phyloP scores from a whole-genome alignment of 2,329 filamentous ascomycete genomes.

The Talaromyces piceae region DNA sequence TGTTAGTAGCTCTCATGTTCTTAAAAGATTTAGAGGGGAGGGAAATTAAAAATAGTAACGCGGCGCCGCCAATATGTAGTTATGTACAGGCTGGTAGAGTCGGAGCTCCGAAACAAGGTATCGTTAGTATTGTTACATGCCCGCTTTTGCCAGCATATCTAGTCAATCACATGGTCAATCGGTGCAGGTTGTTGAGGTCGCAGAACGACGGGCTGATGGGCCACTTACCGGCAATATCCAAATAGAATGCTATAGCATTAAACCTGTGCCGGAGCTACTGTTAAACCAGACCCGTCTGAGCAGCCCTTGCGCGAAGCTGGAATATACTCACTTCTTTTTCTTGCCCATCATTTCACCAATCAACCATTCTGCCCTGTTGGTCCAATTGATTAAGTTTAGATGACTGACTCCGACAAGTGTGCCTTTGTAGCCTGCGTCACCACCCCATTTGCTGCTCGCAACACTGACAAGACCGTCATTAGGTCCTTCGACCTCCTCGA shows the following conservation, averaged over 20 bases:
- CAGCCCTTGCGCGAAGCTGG: neutral
- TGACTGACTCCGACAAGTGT: slow-evolving; percentile 58
- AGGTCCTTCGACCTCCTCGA: slow-evolving; percentile 47
- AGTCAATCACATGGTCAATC: slow-evolving; percentile 2
- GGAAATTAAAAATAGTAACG: no score
- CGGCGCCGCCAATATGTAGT: no score
- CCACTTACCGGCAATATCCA: slow-evolving; percentile 55
- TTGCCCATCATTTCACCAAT: slow-evolving; percentile 50
- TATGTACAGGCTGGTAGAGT: neutral
- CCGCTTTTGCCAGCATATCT: slow-evolving; percentile 65
- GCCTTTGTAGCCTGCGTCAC: slow-evolving; percentile 48
- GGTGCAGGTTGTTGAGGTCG: no score
- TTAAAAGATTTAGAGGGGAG: no score
- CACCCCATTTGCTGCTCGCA: slow-evolving; percentile 52
- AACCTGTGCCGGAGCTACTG: slow-evolving; percentile 38
- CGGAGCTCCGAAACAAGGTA: neutral
- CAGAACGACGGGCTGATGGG: neutral
- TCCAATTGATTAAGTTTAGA: slow-evolving; percentile 61
- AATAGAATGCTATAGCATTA: slow-evolving; percentile 57
- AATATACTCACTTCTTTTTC: slow-evolving; percentile 44
- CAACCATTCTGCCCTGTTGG: slow-evolving; percentile 53
- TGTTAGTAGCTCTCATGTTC: no score
- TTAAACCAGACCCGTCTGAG: neutral
- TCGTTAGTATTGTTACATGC: slow-evolving; percentile 33
- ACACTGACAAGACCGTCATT: slow-evolving; percentile 59